These are phyloP conservation scores for Aschersonia sp. DNA, from an alignment of 2,329 filamentous ascomycete genomes.

Conservation along the genomic window DNA sequence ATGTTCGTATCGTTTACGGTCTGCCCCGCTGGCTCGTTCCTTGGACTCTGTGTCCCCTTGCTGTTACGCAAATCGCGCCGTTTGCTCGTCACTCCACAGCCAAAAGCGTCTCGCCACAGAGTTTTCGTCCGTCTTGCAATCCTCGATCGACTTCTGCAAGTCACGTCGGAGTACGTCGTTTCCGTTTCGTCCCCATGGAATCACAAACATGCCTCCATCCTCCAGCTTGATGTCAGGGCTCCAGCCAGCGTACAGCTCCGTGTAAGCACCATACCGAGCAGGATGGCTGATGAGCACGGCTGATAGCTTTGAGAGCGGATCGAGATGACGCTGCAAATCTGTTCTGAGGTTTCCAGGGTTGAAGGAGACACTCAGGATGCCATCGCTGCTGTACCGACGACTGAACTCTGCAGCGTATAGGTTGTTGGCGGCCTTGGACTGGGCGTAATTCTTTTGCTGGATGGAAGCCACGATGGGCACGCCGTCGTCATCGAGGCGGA, in stretches of 20 bases:
- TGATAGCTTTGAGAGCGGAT: conserved; percentile 5
- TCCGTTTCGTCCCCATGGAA: conserved; percentile 3
- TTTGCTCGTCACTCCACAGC: conserved; percentile 4
- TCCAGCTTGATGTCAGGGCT: conserved; percentile 25
- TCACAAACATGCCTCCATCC: conserved; percentile 4
- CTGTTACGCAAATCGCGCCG: conserved; percentile 1
- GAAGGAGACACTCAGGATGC: conserved; percentile 16
- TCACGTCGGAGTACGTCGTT: conserved; percentile 1
- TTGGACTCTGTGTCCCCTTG: not conserved
- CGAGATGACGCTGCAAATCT: conserved; percentile 18
- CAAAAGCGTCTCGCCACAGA: conserved; percentile 1
- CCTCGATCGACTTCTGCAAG: conserved; percentile 1
- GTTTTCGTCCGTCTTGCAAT: conserved; percentile 1
- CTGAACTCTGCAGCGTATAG: conserved; percentile 17
- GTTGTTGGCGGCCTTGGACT: conserved; percentile 18
- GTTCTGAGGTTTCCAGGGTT: conserved; percentile 26
- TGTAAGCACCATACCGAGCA: conserved; percentile 27
- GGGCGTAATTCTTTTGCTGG: conserved; percentile 2
- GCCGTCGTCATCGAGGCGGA: conserved; percentile 8
- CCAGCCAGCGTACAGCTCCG: conserved; percentile 29
- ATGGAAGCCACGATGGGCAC: not conserved
- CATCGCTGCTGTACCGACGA: conserved; percentile 11
- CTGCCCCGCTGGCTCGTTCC: too few relatives aligned
- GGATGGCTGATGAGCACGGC: conserved; percentile 11
- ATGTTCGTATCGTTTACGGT: too few relatives aligned